Base-by-base conservation (phyloP, 805 yeast species). In the Blastobotrys parvus region DNA sequence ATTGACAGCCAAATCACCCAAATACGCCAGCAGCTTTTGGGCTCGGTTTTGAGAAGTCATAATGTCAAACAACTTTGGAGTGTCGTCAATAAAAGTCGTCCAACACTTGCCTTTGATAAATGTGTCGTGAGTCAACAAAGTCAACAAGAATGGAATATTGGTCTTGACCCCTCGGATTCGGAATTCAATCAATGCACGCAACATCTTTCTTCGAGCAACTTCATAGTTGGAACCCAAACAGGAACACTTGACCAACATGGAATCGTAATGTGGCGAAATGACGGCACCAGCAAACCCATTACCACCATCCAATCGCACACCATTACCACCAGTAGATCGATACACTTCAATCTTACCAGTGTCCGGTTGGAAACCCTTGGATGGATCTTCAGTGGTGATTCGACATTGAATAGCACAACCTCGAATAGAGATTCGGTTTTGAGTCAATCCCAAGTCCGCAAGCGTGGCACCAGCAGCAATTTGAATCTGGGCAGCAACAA, bases 341-440 rank as follows among this genome's bases (percentile, higher is more conserved):
- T 90, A 90, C 37, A 90, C 98, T 67, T 90, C 98, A 57, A 90
- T 83, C 67, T 89, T 88, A 62, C 98, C 98, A 2, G 97, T 92
- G 63, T 90, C 98, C 13, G 98, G 98, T 68, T 86, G 97, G 80
- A 90, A 90, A 62, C 83, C 86, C 70, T 89, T 89, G 41, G 94
- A 62, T 10, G 98, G 97, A 63, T 90, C 98, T 67, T 92, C 98
- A 41, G 98, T 90, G 46, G 97, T 90, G 70, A 92, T 92, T 74
- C 98, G 88, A 72, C 98, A 90, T 72, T 92, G 98, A 56, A 92
- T 92, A 31, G 98, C 97, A 61, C 89, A 90, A 17, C 99, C 99
- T 61, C 97, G 78, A 39, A 95, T 82, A 45, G 96, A 84, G 68
- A 92, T 87, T 61, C 83, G 82, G 66, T 90, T 96, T 70, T 92